Conservation (phyloP, 768 basidiomycete genomes). For the Xerocomellus dryophilus region DNA sequence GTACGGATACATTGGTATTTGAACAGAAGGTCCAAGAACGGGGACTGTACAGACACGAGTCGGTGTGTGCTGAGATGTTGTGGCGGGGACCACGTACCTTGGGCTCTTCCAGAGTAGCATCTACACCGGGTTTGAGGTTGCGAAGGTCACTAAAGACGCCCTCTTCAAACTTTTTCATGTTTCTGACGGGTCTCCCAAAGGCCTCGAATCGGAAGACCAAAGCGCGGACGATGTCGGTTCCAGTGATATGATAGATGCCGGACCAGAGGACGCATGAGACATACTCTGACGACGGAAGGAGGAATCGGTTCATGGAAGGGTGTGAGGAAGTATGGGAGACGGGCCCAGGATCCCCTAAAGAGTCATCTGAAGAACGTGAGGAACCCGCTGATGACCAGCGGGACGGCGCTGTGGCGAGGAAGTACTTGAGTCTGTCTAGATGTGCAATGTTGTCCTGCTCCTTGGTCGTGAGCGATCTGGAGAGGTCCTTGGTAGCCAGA, state of each 20-base stretch:
- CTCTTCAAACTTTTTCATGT: slow-evolving; percentile 97
- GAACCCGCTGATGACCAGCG: slow-evolving; percentile 53
- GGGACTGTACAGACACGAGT: slow-evolving; percentile 52
- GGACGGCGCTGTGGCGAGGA: slow-evolving; percentile 81
- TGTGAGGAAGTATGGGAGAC: slow-evolving; percentile 53
- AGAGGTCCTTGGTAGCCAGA: slow-evolving; percentile 26
- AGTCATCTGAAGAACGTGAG: slow-evolving; percentile 24
- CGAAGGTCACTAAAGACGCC: slow-evolving; percentile 92
- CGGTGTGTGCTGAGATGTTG: not conserved
- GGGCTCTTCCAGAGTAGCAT: slow-evolving; percentile 93
- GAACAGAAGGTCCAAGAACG: slow-evolving; percentile 90
- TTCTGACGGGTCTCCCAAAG: slow-evolving; percentile 85
- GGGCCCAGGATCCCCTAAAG: slow-evolving; percentile 19
- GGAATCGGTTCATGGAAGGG: slow-evolving; percentile 81
- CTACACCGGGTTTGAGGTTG: slow-evolving; percentile 90
- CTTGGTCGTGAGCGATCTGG: slow-evolving; percentile 52
- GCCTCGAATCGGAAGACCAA: slow-evolving; percentile 93
- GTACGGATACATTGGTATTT: slow-evolving; percentile 96
- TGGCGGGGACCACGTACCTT: slow-evolving; percentile 54
- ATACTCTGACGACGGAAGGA: slow-evolving; percentile 82
- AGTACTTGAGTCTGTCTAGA: slow-evolving; percentile 82
- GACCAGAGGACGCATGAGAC: slow-evolving; percentile 93
- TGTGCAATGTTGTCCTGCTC: slow-evolving; percentile 73
- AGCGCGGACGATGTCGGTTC: slow-evolving; percentile 94
- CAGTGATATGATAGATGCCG: slow-evolving; percentile 89